These are phyloP conservation scores for Cladophialophora psammophila DNA, from an alignment of 2,329 filamentous ascomycete species.

Conservation along the genomic window DNA sequence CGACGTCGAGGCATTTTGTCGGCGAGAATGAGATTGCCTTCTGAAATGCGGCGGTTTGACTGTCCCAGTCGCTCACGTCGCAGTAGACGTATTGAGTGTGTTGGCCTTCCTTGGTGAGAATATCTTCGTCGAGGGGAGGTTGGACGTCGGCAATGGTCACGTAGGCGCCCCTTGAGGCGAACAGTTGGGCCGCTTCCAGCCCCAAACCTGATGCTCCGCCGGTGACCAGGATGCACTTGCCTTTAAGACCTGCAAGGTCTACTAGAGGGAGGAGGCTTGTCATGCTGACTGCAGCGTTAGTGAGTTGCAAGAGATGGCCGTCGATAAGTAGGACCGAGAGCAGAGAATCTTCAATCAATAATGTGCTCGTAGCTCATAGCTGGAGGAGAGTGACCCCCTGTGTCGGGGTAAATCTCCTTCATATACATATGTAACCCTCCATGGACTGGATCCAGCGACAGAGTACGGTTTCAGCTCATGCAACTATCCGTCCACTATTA, in stretches of 20 bases:
- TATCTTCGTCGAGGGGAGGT: constrained; percentile 10
- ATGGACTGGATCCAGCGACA: too few species aligned
- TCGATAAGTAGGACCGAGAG: too few species aligned
- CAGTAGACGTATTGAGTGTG: constrained; percentile 43
- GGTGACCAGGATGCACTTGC: constrained; percentile 56
- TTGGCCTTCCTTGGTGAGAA: constrained; percentile 16
- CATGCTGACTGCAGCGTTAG: background rate
- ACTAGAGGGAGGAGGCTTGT: constrained; percentile 16
- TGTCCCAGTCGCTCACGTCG: constrained; percentile 39
- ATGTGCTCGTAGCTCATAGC: too few species aligned
- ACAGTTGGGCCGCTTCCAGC: constrained; percentile 37
- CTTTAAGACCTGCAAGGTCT: constrained; percentile 37
- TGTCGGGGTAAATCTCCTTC: too few species aligned
- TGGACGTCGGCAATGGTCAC: constrained; percentile 29
- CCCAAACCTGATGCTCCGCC: constrained; percentile 51
- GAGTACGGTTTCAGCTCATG: too few species aligned
- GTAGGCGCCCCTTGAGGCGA: constrained; percentile 27
- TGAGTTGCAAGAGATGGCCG: too few species aligned
- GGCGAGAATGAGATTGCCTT: constrained; percentile 40
- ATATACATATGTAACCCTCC: too few species aligned
- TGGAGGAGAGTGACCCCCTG: too few species aligned
- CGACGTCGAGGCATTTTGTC: constrained; percentile 34
- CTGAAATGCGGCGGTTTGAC: constrained; percentile 46
- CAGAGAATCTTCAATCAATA: too few species aligned
- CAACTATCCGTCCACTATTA: too few species aligned